phyloP scores from a whole-genome alignment of 73 alveolate species.

The Tetrahymena malaccensis region DNA sequence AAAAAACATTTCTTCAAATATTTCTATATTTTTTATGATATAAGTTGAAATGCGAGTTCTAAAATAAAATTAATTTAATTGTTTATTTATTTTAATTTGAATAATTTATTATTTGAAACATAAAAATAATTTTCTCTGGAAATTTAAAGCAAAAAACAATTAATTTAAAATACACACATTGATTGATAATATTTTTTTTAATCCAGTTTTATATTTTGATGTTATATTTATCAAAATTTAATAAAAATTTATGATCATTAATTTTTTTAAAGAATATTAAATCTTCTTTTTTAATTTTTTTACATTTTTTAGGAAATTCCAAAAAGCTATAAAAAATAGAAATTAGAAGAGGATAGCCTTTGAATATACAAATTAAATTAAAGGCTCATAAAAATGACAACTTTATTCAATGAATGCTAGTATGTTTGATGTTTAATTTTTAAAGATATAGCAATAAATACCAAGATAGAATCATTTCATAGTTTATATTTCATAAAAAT shows the following conservation, averaged over 20 bases:
- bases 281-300: neutral
- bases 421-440: neutral
- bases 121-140: too few species aligned
- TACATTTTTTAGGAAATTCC: neutral
- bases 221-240: neutral
- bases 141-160: too few species aligned
- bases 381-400: neutral
- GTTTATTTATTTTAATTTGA: too few species aligned
- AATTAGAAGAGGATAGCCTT: neutral
- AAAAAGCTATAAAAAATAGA: neutral
- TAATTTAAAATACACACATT: too few species aligned
- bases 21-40: too few species aligned
- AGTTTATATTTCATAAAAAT: slow-evolving; percentile 27
- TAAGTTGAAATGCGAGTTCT: too few species aligned
- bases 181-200: too few species aligned
- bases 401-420: neutral
- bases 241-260: neutral
- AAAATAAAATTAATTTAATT: too few species aligned
- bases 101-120: too few species aligned
- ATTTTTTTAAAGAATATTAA: neutral
- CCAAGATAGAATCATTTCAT: neutral
- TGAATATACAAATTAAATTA: neutral
- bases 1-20: too few species aligned
- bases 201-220: neutral
- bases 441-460: neutral